Evolutionary conservation across 192 early-diverging fungal species (phyloP), one percentile per base, ranked within the genome.

Genomic region (Backusella westeae): DNA sequence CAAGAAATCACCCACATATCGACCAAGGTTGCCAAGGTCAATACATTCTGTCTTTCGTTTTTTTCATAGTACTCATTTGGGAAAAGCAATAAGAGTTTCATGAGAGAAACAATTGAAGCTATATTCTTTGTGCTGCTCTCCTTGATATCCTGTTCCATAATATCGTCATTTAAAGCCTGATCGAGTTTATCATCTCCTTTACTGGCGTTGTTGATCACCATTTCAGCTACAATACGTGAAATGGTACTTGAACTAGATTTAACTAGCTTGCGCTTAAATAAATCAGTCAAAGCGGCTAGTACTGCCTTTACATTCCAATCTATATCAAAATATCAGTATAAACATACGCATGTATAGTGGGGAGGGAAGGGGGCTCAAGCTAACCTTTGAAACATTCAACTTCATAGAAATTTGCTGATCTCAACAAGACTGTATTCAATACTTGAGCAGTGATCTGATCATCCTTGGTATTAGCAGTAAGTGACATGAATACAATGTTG

Each of bases 41-140:
- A 53, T 38, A 83, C 72, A 12, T 81, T 76, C 35, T 80, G 75
- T n/a, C 85, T 78, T 29, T 88, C 78, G 49, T 73, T 69, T 44
- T 82, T 83, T 69, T 86, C 81, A 73, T 81, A 88, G 70, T 84
- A 88, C 29, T 88, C 87, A 15, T 85, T 74, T 1, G 87, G 87
- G 49, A 88, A 83, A 0, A 88, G 75, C 14, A 85, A 82, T 41
- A 88, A 75, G 21, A 88, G 72, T 10, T 67, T 74, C 71, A 86
- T 56, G 69, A 69, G 75, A 78, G 63, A n/a, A 71, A 78, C 36
- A 56, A 49, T 15, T 68, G 70, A 17, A 29, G 53, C 59, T n/a
- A 69, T n/a, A 42, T 44, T 35, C 4, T 38, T 17, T 17, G 65
- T 67, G 19, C 19, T 38, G 0, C 8, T 63, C 5, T 34, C 38